Percentiles rank a stretch among this genome's conserved stretches.
These are phyloP conservation scores for Pelargonium nanum DNA, from an alignment of 345 rosid species.

Conservation along the genomic window DNA sequence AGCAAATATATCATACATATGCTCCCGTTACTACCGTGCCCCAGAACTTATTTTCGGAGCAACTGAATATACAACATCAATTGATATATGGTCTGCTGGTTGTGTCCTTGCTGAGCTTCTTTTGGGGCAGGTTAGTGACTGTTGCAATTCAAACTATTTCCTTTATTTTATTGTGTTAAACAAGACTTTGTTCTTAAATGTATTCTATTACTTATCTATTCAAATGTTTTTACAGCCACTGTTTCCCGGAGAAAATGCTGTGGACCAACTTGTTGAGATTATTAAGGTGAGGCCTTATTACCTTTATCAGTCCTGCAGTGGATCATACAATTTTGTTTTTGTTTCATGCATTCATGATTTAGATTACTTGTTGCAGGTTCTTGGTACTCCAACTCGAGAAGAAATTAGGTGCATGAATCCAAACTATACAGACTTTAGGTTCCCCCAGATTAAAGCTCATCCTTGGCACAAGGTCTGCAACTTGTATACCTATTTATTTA, in stretches of 20 bases:
- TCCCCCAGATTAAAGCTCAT: constrained; percentile 70
- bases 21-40: constrained; percentile 83
- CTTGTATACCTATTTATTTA: too few species aligned
- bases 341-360: constrained; percentile 4
- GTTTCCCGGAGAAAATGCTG: constrained; percentile 77
- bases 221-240: constrained; percentile 35
- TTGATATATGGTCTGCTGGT: constrained; percentile 91
- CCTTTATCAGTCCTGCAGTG: not conserved
- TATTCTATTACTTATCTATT: not conserved
- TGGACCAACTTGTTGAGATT: constrained; percentile 82
- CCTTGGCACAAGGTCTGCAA: constrained; percentile 76
- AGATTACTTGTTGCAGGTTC: constrained; percentile 41
- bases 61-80: constrained; percentile 63
- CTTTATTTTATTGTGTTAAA: too few species aligned
- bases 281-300: constrained; percentile 40
- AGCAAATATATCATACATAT: constrained; percentile 70
- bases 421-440: constrained; percentile 64
- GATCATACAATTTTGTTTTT: not conserved
- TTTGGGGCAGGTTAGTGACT: constrained; percentile 52
- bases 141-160: not conserved
- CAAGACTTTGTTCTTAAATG: too few species aligned
- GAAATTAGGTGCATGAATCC: constrained; percentile 94
- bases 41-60: constrained; percentile 87
- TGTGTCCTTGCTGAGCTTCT: constrained; percentile 89
- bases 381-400: constrained; percentile 89